These are phyloP conservation scores for Nepenthes gracilis DNA, from an alignment of 148 eudicot genomes.

Conservation along the genomic window DNA sequence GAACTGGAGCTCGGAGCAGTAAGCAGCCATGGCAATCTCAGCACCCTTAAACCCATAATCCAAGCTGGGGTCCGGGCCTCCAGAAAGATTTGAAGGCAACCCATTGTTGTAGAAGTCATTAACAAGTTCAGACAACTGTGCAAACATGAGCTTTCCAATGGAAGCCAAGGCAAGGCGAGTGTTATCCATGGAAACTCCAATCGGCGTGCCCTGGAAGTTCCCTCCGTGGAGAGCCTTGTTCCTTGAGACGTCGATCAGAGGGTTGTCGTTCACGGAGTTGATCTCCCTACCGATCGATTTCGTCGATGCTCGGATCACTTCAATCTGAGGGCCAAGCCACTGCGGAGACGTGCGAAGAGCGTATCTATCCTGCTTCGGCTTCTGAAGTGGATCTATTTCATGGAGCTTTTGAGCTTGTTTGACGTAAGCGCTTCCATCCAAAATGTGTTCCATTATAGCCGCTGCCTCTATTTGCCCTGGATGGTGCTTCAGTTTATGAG, in stretches of 20 bases:
- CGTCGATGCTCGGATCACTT: background rate
- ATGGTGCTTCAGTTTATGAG: slow-evolving; percentile 1
- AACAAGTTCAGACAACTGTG: background rate
- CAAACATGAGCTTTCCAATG: slow-evolving; percentile 1
- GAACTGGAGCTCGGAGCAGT: slow-evolving; percentile 1
- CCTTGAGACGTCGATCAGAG: background rate
- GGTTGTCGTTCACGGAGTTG: background rate
- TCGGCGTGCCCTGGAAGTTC: background rate
- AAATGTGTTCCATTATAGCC: background rate
- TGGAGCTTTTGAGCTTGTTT: slow-evolving; percentile 1
- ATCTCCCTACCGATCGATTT: background rate
- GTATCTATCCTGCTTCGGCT: slow-evolving; percentile 1
- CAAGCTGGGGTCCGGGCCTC: background rate
- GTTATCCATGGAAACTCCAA: slow-evolving; percentile 1
- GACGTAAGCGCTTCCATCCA: background rate
- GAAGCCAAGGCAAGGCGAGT: slow-evolving; percentile 1
- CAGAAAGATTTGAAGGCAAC: background rate
- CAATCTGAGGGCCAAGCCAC: slow-evolving; percentile 1
- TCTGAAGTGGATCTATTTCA: background rate
- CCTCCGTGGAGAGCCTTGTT: background rate
- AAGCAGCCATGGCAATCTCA: slow-evolving; percentile 1
- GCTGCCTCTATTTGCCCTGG: background rate
- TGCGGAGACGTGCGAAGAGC: slow-evolving; percentile 1
- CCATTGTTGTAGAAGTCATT: slow-evolving; percentile 2
- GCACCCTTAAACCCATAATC: background rate